Evolutionary conservation across 257 asterid genomes (phyloP), one percentile per base, ranked within the genome.

Genomic region (Plantago ovata): DNA sequence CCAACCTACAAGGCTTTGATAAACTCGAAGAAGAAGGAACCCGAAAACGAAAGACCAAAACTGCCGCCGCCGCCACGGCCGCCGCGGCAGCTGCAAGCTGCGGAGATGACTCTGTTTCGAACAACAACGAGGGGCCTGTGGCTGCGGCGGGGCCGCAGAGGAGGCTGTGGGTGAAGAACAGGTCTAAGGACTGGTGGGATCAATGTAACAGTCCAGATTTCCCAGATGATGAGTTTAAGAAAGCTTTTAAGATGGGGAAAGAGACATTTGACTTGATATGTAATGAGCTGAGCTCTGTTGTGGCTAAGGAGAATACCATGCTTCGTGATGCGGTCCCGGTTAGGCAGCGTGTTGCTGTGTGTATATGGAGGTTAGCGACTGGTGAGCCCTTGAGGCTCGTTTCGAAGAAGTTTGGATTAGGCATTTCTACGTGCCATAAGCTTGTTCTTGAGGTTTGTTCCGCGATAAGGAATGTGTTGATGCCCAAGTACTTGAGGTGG

Each of bases 101-200:
- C 6, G 59, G 38, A 13, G 65, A 69, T n/a, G 69, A 69, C 47
- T 62, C 74, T 36, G 59, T 57, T 57, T 57, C 56, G 11, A 38
- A 18, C n/a, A n/a, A n/a, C n/a, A n/a, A n/a, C 46, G 67, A 68
- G 21, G 54, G 46, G 45, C 13, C 15, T 2, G 21, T 60, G 0
- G 47, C 7, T 0, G 45, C 69, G 22, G 61, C 80, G 16, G 81
- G 79, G 3, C 87, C 88, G 0, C 98, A 82, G 23, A 58, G 94
- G 67, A 75, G 99, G 18, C 72, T 93, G 28, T 93, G 99, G 99
- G 99, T 93, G 49, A 93, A 93, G 65, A 81, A 70, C 18, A 64
- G 99, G 68, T 89, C 97, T 0, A 79, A 75, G 21, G 97, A 90
- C 13, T 93, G 97, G 99, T 93, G 99, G 99, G 96, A 89, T 53